phyloP scores from a whole-genome alignment of 2,329 filamentous ascomycete genomes.

The Elsinoe fawcettii region DNA sequence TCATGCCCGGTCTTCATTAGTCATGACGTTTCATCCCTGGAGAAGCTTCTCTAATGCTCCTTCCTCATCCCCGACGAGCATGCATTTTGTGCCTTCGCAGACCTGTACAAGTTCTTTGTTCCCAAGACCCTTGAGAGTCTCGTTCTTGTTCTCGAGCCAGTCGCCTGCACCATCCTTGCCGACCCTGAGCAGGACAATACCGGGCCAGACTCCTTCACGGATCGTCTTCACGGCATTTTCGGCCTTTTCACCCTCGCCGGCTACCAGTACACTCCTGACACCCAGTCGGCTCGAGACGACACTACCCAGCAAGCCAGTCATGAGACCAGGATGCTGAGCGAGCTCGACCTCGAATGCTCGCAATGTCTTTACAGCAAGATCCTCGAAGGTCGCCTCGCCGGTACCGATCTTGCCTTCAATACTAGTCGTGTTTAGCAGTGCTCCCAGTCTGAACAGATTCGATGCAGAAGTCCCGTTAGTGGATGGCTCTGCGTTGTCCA shows the following conservation, averaged over 20 bases:
- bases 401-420: background rate
- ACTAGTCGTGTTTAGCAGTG: constrained; percentile 44
- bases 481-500: constrained; percentile 85
- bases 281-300: constrained; percentile 71
- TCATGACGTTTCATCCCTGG: constrained; percentile 12
- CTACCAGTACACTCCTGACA: constrained; percentile 51
- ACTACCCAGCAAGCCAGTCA: constrained; percentile 67
- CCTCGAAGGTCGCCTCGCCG: constrained; percentile 32
- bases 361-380: constrained; percentile 66
- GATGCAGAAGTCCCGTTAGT: constrained; percentile 80
- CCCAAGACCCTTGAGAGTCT: constrained; percentile 37
- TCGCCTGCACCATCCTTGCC: constrained; percentile 27
- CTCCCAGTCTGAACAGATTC: constrained; percentile 76
- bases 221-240: constrained; percentile 36
- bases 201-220: constrained; percentile 32
- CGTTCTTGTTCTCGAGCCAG: constrained; percentile 48
- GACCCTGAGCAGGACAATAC: constrained; percentile 33
- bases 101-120: constrained; percentile 38
- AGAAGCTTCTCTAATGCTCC: constrained; percentile 15
- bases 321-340: constrained; percentile 87
- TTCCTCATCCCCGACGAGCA: constrained; percentile 22
- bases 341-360: constrained; percentile 86
- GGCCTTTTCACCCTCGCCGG: constrained; percentile 39
- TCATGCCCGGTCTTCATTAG: background rate
- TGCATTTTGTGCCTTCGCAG: constrained; percentile 37